phyloP scores from a whole-genome alignment of 2,329 filamentous ascomycete species.

The Sclerotinia borealis region DNA sequence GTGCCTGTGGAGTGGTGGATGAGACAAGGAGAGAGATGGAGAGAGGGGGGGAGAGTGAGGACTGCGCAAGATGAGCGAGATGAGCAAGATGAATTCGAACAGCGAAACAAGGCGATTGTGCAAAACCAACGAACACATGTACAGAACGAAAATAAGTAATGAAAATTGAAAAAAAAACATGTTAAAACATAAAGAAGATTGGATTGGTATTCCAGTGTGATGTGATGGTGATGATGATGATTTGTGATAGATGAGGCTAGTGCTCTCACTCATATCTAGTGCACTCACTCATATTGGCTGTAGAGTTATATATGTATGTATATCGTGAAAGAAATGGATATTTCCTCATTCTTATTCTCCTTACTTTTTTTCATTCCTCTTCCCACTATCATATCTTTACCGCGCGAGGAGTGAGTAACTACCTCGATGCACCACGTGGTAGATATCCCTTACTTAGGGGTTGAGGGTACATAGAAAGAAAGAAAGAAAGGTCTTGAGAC shows the following conservation, averaged over 20 bases:
- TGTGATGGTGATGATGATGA: background rate
- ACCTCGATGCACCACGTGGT: background rate
- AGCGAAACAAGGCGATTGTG: background rate
- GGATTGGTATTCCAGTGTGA: too few species aligned
- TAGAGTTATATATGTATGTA: too few species aligned
- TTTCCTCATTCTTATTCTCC: too few species aligned
- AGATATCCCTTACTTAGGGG: background rate
- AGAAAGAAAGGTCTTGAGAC: background rate
- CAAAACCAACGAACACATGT: background rate
- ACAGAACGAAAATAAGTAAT: background rate
- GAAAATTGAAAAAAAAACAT: background rate
- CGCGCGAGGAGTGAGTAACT: background rate
- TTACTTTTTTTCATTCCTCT: background rate
- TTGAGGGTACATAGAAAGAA: too few species aligned
- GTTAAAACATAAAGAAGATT: accelerated
- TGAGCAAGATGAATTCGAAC: background rate
- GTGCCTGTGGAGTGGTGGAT: background rate
- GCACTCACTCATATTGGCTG: background rate
- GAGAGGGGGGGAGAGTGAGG: background rate
- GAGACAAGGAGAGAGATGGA: background rate
- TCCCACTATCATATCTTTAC: background rate
- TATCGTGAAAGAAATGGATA: background rate
- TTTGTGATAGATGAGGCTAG: background rate
- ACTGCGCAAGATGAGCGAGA: background rate
- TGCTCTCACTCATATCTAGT: too few species aligned